Evolutionary conservation across 2,329 filamentous ascomycete genomes (phyloP).

Genomic region (Fusarium agapanthi): DNA sequence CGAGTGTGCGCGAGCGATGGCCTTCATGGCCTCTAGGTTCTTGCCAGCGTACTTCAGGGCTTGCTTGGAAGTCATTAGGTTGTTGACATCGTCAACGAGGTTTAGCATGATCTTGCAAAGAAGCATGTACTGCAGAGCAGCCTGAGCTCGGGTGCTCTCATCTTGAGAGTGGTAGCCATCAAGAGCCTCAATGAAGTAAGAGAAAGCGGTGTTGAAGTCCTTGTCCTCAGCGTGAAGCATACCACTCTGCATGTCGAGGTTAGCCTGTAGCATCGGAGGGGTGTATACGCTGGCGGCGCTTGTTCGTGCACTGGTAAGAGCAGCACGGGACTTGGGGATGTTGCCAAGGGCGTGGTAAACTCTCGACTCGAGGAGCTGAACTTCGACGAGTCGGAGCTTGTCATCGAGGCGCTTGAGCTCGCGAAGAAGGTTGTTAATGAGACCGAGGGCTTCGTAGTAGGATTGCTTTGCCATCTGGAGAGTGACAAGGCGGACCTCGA

Average conservation of each 20-base stretch:
- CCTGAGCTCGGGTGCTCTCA: constrained; percentile 88
- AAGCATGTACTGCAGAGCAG: constrained; percentile 98
- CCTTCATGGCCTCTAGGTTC: constrained; percentile 98
- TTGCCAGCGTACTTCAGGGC: constrained; percentile 95
- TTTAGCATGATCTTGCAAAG: constrained; percentile 99
- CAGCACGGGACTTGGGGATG: constrained; percentile 93
- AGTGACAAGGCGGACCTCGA: constrained; percentile 92
- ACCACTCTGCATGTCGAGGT: constrained; percentile 98
- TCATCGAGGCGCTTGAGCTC: constrained; percentile 98
- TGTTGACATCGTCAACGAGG: constrained; percentile 93
- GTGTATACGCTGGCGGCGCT: constrained; percentile 98
- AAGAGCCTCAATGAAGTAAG: constrained; percentile 98
- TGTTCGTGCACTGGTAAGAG: constrained; percentile 91
- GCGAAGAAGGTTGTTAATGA: constrained; percentile 95
- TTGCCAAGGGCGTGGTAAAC: constrained; percentile 98
- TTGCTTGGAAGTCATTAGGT: constrained; percentile 94
- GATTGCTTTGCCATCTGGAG: constrained; percentile 98
- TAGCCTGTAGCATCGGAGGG: constrained; percentile 91
- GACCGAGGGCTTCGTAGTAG: constrained; percentile 94
- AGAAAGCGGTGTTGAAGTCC: constrained; percentile 98
- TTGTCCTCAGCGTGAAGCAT: constrained; percentile 99
- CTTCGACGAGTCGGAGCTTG: constrained; percentile 97
- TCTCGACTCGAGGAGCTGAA: constrained; percentile 94
- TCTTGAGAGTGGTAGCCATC: constrained; percentile 97
- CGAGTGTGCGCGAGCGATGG: constrained; percentile 92